These are phyloP conservation scores for Trebouxiophyceae sp. DNA, from an alignment of 163 green algal species.

Conservation along the genomic window DNA sequence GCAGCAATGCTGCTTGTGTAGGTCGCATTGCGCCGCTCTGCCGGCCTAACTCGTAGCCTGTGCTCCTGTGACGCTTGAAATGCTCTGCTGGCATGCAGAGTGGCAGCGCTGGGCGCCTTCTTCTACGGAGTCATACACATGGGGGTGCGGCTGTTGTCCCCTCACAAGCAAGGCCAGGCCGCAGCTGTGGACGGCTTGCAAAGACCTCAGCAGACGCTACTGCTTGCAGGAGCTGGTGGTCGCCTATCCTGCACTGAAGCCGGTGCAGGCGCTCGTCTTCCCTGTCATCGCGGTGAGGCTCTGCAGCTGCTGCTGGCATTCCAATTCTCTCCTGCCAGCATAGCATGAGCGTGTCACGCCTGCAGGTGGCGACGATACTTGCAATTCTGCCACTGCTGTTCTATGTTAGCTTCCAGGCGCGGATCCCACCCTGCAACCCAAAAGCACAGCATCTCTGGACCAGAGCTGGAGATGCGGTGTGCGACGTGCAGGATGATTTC, in stretches of 20 bases:
- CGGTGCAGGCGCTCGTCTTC: neutral
- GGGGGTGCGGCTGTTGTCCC: no score
- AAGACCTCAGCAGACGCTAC: neutral
- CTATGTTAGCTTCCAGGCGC: slow-evolving; percentile 3
- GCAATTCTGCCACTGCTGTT: slow-evolving; percentile 4
- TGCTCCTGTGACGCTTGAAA: no score
- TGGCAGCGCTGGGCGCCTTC: no score
- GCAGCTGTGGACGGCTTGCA: neutral
- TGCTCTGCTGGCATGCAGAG: no score
- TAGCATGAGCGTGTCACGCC: no score
- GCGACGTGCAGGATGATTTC: slow-evolving; percentile 7
- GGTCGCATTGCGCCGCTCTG: no score
- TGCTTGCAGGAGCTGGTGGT: neutral
- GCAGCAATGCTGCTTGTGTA: no score
- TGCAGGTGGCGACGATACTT: slow-evolving; percentile 1
- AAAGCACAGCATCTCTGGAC: neutral
- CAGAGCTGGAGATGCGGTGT: no score
- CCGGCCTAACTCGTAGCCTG: no score
- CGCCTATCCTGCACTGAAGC: neutral
- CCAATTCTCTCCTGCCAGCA: neutral
- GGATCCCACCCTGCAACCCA: no score
- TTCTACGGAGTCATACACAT: no score
- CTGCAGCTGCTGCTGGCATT: neutral
- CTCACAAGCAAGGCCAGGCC: no score
- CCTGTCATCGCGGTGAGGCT: neutral